phyloP scores from a whole-genome alignment of 768 basidiomycete species.

The Suillus hirtellus region DNA sequence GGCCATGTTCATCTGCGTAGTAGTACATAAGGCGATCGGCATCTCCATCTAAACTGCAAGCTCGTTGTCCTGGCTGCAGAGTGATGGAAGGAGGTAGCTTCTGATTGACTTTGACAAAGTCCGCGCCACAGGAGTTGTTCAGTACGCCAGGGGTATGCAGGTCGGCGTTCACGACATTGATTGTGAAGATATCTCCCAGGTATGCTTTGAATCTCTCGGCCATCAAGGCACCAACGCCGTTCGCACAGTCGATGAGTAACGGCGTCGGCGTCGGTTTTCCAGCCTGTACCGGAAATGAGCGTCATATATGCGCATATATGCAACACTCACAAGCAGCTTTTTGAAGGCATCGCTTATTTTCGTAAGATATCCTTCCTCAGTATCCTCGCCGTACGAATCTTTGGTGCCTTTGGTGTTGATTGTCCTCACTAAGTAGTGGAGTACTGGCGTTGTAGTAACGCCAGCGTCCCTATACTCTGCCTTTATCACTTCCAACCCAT shows the following conservation, averaged over 20 bases:
- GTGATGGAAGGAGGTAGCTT: slow-evolving; percentile 77
- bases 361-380: slow-evolving; percentile 78
- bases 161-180: slow-evolving; percentile 71
- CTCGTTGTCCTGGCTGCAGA: slow-evolving; percentile 73
- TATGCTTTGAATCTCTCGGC: slow-evolving; percentile 60
- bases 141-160: slow-evolving; percentile 67
- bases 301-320: slow-evolving; percentile 6
- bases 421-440: slow-evolving; percentile 91
- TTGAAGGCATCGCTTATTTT: slow-evolving; percentile 85
- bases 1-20: slow-evolving; percentile 75
- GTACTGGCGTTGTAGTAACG: slow-evolving; percentile 88
- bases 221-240: slow-evolving; percentile 87
- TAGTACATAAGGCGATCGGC: slow-evolving; percentile 97
- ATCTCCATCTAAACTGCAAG: slow-evolving; percentile 95
- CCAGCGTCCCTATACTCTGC: slow-evolving; percentile 74
- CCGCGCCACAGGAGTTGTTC: slow-evolving; percentile 90
- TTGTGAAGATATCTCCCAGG: slow-evolving; percentile 58
- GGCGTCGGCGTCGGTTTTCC: slow-evolving; percentile 57
- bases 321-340: slow-evolving; percentile 73
- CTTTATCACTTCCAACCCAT: slow-evolving; percentile 76
- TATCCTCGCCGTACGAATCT: slow-evolving; percentile 78
- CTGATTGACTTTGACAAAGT: slow-evolving; percentile 95
- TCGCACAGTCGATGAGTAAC: slow-evolving; percentile 94
- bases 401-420: slow-evolving; percentile 84
- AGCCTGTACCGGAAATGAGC: slow-evolving; percentile 39